Conservation (phyloP, 2,329 filamentous ascomycete species). For the Xylaria polymorpha region DNA sequence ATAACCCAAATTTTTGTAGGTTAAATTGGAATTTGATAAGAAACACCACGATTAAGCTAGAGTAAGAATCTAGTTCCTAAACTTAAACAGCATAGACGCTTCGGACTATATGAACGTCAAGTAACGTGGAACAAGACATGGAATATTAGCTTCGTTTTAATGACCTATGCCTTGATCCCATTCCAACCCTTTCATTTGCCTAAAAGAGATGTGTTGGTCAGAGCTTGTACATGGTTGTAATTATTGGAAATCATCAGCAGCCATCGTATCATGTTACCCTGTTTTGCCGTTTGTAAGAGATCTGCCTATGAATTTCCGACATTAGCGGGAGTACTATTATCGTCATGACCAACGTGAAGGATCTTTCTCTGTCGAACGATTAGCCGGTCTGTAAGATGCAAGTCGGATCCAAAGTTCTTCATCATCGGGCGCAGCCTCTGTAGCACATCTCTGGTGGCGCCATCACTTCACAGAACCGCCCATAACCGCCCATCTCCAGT, state of each 20-base stretch:
- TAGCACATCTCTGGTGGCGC: constrained; percentile 15
- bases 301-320: neutral
- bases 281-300: neutral
- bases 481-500: neutral
- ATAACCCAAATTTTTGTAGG: neutral
- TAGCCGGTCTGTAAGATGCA: neutral
- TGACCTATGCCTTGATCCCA: neutral
- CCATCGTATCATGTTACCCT: neutral
- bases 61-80: neutral
- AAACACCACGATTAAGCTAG: neutral
- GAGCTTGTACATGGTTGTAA: neutral
- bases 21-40: neutral
- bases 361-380: neutral
- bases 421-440: neutral
- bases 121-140: neutral
- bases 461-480: constrained; percentile 26
- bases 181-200: neutral
- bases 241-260: neutral
- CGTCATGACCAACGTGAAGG: neutral
- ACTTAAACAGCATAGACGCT: neutral
- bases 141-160: neutral
- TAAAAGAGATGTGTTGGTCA: neutral
- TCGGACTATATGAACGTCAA: neutral
- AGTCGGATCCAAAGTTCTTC: neutral
- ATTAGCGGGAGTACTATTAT: neutral